These are phyloP conservation scores for Lagenidium giganteum DNA, from an alignment of 352 stramenopile genomes.

Conservation along the genomic window DNA sequence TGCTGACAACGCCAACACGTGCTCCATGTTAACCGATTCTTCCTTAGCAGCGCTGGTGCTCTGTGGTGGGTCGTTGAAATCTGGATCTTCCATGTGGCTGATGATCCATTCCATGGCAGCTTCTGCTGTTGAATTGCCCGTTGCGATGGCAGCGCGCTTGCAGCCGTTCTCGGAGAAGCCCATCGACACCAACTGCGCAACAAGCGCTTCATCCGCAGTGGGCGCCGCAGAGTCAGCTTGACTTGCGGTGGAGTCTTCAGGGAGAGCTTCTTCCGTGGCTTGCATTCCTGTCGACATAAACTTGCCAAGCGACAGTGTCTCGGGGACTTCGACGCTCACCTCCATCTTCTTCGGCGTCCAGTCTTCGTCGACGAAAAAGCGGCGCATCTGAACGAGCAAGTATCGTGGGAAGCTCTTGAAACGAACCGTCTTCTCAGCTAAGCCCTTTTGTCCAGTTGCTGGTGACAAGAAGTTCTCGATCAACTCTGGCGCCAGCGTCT, in stretches of 20 bases:
- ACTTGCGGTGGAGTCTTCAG: constrained; percentile 36
- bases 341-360: constrained; percentile 97
- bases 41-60: too few relatives aligned
- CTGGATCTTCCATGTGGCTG: constrained; percentile 94
- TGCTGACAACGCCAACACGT: constrained; percentile 45
- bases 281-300: constrained; percentile 84
- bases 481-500: constrained; percentile 77
- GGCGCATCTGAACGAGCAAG: constrained; percentile 93
- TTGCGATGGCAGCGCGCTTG: constrained; percentile 91
- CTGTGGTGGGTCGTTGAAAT: constrained; percentile 96
- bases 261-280: constrained; percentile 79
- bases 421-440: constrained; percentile 61
- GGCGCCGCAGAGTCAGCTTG: constrained; percentile 17
- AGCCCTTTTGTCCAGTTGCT: constrained; percentile 55
- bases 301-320: constrained; percentile 65
- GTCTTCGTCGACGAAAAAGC: constrained; percentile 93
- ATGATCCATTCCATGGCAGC: constrained; percentile 97
- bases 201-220: constrained; percentile 80
- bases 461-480: constrained; percentile 85
- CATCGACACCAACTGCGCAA: constrained; percentile 95
- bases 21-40: constrained; percentile 69
- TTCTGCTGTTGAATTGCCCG: constrained; percentile 85
- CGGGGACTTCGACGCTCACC: constrained; percentile 91
- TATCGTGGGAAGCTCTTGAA: constrained; percentile 95
- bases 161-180: constrained; percentile 96